Conservation (phyloP, 2,329 filamentous ascomycete species). For the Colletotrichum neosansevieriae region DNA sequence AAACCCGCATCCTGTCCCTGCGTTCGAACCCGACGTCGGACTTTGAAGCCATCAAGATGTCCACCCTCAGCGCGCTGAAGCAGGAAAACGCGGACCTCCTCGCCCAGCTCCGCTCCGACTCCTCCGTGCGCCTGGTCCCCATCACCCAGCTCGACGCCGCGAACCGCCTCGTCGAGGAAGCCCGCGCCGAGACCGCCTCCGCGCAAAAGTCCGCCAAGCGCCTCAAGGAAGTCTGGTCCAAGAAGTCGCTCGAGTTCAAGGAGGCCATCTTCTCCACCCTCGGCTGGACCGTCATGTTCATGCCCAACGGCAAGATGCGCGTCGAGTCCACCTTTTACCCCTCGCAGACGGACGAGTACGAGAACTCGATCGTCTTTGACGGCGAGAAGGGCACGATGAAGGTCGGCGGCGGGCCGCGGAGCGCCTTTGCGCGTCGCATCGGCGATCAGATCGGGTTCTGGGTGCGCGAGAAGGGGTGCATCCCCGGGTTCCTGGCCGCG, state of each 20-base stretch:
- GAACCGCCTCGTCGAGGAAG: slow-evolving; percentile 80
- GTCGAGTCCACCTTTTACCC: slow-evolving; percentile 90
- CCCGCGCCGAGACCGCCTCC: slow-evolving; percentile 75
- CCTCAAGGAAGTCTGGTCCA: slow-evolving; percentile 91
- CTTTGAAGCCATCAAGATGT: slow-evolving; percentile 84
- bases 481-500: slow-evolving; percentile 92
- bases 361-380: slow-evolving; percentile 85
- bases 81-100: slow-evolving; percentile 88
- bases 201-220: slow-evolving; percentile 86
- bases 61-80: slow-evolving; percentile 81
- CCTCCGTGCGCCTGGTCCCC: slow-evolving; percentile 74
- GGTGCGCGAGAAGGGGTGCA: slow-evolving; percentile 93
- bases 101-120: slow-evolving; percentile 70
- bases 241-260: slow-evolving; percentile 94
- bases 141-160: slow-evolving; percentile 80
- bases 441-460: slow-evolving; percentile 91
- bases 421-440: slow-evolving; percentile 87
- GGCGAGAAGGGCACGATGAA: slow-evolving; percentile 98
- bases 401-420: slow-evolving; percentile 89
- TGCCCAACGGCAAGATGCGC: slow-evolving; percentile 96
- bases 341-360: slow-evolving; percentile 74
- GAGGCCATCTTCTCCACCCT: slow-evolving; percentile 93
- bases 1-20: slow-evolving; percentile 86
- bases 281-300: slow-evolving; percentile 95
- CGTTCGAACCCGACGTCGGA: slow-evolving; percentile 93